Percentiles rank a stretch among this genome's conserved stretches.
Conservation (phyloP, 129 eudicot genomes). For the Rutidosis leptorrhynchoides region DNA sequence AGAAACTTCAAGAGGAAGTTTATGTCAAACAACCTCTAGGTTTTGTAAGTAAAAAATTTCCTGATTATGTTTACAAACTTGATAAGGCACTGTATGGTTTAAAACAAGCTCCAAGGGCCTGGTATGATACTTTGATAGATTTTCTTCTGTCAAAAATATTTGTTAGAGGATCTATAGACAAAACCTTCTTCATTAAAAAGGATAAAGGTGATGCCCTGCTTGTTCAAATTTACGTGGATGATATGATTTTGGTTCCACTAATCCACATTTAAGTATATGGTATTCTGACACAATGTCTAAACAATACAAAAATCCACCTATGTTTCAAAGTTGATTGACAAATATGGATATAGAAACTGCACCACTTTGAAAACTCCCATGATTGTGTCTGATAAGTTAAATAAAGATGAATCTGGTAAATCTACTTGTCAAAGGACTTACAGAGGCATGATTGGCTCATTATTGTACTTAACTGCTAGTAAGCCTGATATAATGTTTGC, state of each 20-base stretch:
- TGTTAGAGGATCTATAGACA: too few relatives aligned
- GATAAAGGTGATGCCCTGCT: too few relatives aligned
- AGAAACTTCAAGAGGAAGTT: too few relatives aligned
- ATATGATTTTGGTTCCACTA: neutral
- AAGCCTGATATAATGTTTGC: neutral
- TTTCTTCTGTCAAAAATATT: too few relatives aligned
- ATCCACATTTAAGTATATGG: too few relatives aligned
- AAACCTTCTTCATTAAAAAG: too few relatives aligned
- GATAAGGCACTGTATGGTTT: neutral
- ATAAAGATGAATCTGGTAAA: neutral
- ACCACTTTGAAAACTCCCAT: neutral
- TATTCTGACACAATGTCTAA: too few relatives aligned
- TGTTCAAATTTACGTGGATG: too few relatives aligned
- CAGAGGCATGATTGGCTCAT: neutral
- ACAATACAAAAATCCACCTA: neutral
- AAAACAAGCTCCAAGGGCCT: neutral
- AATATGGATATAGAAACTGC: neutral
- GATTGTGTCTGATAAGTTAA: neutral
- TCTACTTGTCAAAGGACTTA: neutral
- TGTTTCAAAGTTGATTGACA: too few relatives aligned
- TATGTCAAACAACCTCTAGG: too few relatives aligned
- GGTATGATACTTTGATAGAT: too few relatives aligned
- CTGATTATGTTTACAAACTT: neutral
- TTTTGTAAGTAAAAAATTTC: too few relatives aligned
- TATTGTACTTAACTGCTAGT: neutral